Conservation (phyloP, 2,329 filamentous ascomycete species). For the Aspergillus awamori region DNA sequence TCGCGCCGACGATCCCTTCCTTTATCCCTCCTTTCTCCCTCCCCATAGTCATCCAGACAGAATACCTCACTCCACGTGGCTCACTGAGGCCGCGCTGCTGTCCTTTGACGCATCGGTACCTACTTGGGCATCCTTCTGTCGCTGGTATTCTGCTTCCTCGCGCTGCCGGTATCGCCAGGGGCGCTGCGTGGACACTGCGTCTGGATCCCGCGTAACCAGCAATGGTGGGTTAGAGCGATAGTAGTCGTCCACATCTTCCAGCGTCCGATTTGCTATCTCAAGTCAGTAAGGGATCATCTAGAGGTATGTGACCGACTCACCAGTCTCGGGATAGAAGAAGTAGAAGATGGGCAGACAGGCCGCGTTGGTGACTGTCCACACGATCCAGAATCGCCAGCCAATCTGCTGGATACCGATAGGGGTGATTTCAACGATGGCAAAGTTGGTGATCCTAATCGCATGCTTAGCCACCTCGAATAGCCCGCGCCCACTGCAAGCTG, state of each 20-base stretch:
- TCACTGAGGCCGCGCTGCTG: neutral
- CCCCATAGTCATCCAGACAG: neutral
- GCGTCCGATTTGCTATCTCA: slow-evolving; percentile 27
- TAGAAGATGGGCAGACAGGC: slow-evolving; percentile 54
- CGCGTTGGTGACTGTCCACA: slow-evolving; percentile 49
- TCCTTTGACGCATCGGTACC: neutral
- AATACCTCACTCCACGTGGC: neutral
- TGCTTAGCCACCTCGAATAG: slow-evolving; percentile 1
- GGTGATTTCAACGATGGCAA: slow-evolving; percentile 46
- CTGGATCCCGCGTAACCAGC: slow-evolving; percentile 53
- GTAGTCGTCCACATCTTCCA: slow-evolving; percentile 42
- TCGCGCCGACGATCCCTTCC: neutral
- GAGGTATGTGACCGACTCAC: slow-evolving; percentile 2
- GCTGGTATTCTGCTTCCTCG: slow-evolving; percentile 30
- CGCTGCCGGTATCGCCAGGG: slow-evolving; percentile 53
- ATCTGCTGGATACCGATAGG: slow-evolving; percentile 47
- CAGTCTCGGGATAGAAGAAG: slow-evolving; percentile 40
- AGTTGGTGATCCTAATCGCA: slow-evolving; percentile 22
- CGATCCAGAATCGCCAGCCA: slow-evolving; percentile 48
- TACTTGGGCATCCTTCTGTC: neutral
- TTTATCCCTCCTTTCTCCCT: neutral
- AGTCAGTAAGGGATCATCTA: neutral
- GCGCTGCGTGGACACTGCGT: slow-evolving; percentile 51
- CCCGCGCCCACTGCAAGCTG: neutral
- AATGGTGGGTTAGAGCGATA: slow-evolving; percentile 44